Evolutionary conservation across 345 rosid genomes (phyloP).

Genomic region (Arabis hirsuta): DNA sequence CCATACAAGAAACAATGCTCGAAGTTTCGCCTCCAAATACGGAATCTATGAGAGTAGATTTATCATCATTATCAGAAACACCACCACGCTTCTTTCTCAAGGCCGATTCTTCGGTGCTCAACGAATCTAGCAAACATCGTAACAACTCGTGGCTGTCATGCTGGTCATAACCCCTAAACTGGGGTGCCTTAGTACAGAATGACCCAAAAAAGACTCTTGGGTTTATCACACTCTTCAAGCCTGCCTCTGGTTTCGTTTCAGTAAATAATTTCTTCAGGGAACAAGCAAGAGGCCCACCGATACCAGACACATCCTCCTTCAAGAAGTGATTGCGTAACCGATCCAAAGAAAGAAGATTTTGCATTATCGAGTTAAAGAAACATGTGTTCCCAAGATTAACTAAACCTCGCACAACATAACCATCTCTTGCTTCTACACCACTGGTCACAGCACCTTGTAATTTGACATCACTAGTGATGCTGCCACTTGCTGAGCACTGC

Average conservation of each 20-base stretch:
- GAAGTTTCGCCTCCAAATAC: conserved; percentile 88
- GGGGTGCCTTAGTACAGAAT: conserved; percentile 82
- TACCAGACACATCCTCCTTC: conserved; percentile 50
- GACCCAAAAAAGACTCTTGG: conserved; percentile 72
- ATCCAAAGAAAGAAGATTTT: conserved; percentile 80
- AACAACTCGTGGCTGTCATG: conserved; percentile 98
- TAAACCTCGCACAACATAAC: conserved; percentile 75
- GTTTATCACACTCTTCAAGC: conserved; percentile 66
- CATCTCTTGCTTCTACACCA: conserved; percentile 52
- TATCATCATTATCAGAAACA: conserved; percentile 47
- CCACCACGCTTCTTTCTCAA: conserved; percentile 51
- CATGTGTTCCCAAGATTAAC: conserved; percentile 96
- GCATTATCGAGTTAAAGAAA: conserved; percentile 94
- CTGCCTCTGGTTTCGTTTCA: conserved; percentile 67
- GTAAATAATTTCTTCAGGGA: conserved; percentile 74
- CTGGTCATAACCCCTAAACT: conserved; percentile 91
- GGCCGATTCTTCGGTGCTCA: conserved; percentile 78
- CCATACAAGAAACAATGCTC: conserved; percentile 84
- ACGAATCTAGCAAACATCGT: conserved; percentile 77
- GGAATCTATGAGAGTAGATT: conserved; percentile 69
- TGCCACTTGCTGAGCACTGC: conserved; percentile 67
- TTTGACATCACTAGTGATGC: conserved; percentile 52
- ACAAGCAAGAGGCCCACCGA: conserved; percentile 58
- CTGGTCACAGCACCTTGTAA: conserved; percentile 41
- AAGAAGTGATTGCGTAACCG: conserved; percentile 61